Evolutionary conservation across 805 yeast genomes (phyloP).

Genomic region (Kodamaea hsintzibuensis): DNA sequence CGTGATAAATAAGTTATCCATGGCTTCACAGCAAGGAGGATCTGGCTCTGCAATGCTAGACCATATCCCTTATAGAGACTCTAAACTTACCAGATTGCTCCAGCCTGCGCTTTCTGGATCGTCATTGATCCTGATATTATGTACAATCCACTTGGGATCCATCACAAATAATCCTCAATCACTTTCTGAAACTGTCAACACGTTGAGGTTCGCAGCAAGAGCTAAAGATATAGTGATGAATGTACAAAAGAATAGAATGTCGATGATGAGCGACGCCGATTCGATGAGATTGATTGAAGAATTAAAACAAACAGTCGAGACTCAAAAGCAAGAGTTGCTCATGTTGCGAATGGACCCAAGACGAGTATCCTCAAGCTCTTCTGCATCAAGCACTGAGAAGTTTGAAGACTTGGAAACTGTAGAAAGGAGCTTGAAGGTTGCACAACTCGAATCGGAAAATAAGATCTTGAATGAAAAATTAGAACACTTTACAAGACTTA

Average conservation of each 20-base stretch:
- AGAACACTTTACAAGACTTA: slow-evolving; percentile 66
- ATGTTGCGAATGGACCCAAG: slow-evolving; percentile 24
- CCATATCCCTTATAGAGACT: slow-evolving; percentile 92
- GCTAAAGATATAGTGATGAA: slow-evolving; percentile 82
- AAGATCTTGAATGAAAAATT: slow-evolving; percentile 62
- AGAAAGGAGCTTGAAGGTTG: slow-evolving; percentile 23
- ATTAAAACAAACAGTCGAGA: slow-evolving; percentile 59
- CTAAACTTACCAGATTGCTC: slow-evolving; percentile 82
- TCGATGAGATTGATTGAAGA: slow-evolving; percentile 47
- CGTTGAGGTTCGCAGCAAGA: slow-evolving; percentile 88
- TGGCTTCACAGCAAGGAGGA: slow-evolving; percentile 24
- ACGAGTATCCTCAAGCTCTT: background rate
- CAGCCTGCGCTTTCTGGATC: slow-evolving; percentile 93
- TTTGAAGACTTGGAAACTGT: slow-evolving; percentile 41
- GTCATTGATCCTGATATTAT: slow-evolving; percentile 78
- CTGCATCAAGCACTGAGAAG: slow-evolving; percentile 42
- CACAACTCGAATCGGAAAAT: slow-evolving; percentile 58
- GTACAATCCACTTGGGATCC: slow-evolving; percentile 75
- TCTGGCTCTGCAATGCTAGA: slow-evolving; percentile 30
- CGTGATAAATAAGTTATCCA: slow-evolving; percentile 80
- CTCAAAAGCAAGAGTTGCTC: slow-evolving; percentile 55
- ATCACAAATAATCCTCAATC: slow-evolving; percentile 38
- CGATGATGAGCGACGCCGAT: slow-evolving; percentile 42
- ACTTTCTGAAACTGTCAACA: slow-evolving; percentile 78
- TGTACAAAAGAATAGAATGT: slow-evolving; percentile 54